A percentile compares a stretch with the other conserved stretches of the same genome.
Conservation (phyloP, 179 eudicot species). For the Beta corolliflora region DNA sequence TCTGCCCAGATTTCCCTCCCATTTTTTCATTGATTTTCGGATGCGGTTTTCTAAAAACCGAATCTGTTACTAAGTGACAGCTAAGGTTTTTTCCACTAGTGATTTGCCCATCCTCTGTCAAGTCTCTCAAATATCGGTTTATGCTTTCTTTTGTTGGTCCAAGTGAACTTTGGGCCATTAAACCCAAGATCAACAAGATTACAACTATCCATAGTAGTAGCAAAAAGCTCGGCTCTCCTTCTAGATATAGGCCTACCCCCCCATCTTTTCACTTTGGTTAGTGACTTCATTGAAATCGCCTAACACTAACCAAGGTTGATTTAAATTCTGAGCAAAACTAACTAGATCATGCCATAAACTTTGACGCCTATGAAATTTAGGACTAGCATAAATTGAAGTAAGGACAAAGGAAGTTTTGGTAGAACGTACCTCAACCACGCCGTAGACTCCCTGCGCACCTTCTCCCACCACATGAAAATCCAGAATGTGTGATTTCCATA, state of each 20-base stretch:
- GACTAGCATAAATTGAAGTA: background rate
- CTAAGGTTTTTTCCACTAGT: no score
- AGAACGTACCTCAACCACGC: background rate
- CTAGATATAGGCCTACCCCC: background rate
- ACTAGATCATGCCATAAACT: background rate
- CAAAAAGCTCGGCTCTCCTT: no score
- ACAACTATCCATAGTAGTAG: background rate
- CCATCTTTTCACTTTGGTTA: no score
- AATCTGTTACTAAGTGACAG: no score
- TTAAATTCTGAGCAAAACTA: background rate
- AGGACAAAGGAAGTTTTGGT: no score
- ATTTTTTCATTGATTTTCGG: no score
- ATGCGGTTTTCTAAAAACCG: no score
- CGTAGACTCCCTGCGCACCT: background rate
- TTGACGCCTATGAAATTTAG: background rate
- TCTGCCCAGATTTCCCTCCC: no score
- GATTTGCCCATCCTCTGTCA: background rate
- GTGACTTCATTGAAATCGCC: background rate
- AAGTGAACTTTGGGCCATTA: no score
- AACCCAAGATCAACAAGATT: no score
- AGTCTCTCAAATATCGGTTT: background rate
- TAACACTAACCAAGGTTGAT: background rate
- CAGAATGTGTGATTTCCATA: background rate
- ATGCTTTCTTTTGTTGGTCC: background rate
- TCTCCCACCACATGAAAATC: background rate